A percentile compares a stretch with the other conserved stretches of the same genome.
Evolutionary conservation across 1,139 yeast species (phyloP).

Genomic region (Torulaspora pretoriensis): DNA sequence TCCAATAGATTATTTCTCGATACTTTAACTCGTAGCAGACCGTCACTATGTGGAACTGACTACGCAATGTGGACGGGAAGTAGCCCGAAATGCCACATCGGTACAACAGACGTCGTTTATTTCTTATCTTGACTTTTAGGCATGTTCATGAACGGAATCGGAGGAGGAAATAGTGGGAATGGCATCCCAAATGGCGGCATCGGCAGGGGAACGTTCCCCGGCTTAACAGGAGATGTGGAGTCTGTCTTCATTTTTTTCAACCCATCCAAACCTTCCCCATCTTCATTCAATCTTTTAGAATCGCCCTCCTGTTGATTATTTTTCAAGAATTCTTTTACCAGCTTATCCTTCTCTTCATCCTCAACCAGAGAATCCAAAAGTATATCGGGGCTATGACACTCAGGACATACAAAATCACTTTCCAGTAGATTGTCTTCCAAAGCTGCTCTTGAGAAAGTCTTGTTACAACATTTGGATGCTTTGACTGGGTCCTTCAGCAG

Average conservation of each 20-base stretch:
- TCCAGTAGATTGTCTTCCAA: slow-evolving; percentile 76
- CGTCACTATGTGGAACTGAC: no score
- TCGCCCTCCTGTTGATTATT: slow-evolving; percentile 35
- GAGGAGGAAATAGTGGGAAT: slow-evolving; percentile 26
- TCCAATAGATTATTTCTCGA: no score
- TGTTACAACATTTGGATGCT: slow-evolving; percentile 73
- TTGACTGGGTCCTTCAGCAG: slow-evolving; percentile 70
- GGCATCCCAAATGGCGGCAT: slow-evolving; percentile 30
- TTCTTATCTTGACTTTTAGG: slow-evolving; percentile 7
- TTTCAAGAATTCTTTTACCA: slow-evolving; percentile 51
- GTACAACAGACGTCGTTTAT: background rate
- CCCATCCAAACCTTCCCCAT: background rate
- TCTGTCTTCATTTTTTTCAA: slow-evolving; percentile 6
- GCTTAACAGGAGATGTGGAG: slow-evolving; percentile 10
- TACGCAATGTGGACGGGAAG: no score
- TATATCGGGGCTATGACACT: slow-evolving; percentile 70
- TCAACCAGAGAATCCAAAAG: slow-evolving; percentile 66
- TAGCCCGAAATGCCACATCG: no score
- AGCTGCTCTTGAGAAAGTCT: slow-evolving; percentile 51
- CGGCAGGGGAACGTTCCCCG: slow-evolving; percentile 19
- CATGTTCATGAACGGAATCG: slow-evolving; percentile 27
- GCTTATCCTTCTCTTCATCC: slow-evolving; percentile 55
- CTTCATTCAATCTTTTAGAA: slow-evolving; percentile 2
- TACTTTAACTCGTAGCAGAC: no score
- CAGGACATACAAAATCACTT: slow-evolving; percentile 86